Evolutionary conservation across 768 basidiomycete species (phyloP).

Genomic region (Boletus huronensis): DNA sequence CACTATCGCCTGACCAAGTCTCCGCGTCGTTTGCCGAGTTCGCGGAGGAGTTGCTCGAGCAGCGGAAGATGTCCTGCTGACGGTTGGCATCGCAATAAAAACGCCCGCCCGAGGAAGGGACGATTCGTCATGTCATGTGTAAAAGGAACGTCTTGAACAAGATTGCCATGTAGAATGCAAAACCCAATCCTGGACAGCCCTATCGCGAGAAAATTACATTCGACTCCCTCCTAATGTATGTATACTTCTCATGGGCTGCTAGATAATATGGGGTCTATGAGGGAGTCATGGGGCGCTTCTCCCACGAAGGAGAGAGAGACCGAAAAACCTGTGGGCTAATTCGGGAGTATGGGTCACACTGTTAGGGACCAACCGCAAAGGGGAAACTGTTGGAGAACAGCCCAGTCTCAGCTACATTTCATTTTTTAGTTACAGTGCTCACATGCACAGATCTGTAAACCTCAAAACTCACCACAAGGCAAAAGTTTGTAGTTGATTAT

Average conservation of each 20-base stretch:
- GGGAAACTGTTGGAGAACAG: too few relatives aligned
- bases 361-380: neutral
- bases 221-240: neutral
- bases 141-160: slow-evolving; percentile 12
- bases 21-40: slow-evolving; percentile 52
- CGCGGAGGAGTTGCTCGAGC: slow-evolving; percentile 42
- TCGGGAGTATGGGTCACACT: neutral
- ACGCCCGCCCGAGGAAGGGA: neutral
- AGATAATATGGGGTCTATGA: neutral
- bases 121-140: neutral
- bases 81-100: neutral
- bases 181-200: too few relatives aligned
- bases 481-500: too few relatives aligned
- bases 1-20: slow-evolving; percentile 49
- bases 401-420: too few relatives aligned
- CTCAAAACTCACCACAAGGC: too few relatives aligned
- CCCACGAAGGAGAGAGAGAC: neutral
- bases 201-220: too few relatives aligned
- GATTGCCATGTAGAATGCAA: neutral
- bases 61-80: neutral
- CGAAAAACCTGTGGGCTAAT: neutral
- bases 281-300: neutral
- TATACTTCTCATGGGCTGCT: too few relatives aligned
- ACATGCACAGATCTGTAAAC: too few relatives aligned
- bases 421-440: too few relatives aligned